Evolutionary conservation across 306 rosid genomes (phyloP).

Genomic region (Glycine tomentella): DNA sequence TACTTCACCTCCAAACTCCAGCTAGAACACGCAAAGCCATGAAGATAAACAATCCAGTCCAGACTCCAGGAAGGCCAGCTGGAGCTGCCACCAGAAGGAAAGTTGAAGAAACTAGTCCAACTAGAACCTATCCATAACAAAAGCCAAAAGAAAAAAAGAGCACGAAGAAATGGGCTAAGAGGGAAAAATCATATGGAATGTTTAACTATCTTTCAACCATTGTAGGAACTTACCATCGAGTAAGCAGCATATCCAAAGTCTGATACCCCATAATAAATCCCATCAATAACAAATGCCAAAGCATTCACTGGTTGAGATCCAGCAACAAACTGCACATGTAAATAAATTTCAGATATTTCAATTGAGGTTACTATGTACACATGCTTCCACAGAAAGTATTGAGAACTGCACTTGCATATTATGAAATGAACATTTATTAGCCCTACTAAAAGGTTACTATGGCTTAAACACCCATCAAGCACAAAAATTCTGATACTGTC

Average conservation of each 20-base stretch:
- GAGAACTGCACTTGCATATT: background rate
- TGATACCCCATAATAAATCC: slow-evolving; percentile 93
- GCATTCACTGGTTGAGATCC: slow-evolving; percentile 97
- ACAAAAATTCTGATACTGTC: slow-evolving; percentile 5
- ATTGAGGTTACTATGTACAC: slow-evolving; percentile 33
- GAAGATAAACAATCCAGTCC: slow-evolving; percentile 91
- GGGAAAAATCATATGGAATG: slow-evolving; percentile 13
- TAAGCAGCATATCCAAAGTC: slow-evolving; percentile 92
- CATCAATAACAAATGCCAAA: slow-evolving; percentile 91
- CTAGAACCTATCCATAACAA: slow-evolving; percentile 61
- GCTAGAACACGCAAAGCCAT: slow-evolving; percentile 84
- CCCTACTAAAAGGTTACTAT: background rate
- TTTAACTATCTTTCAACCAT: slow-evolving; percentile 18
- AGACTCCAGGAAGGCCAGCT: slow-evolving; percentile 87
- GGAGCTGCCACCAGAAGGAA: slow-evolving; percentile 78
- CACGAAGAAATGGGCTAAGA: slow-evolving; percentile 29
- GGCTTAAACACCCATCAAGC: slow-evolving; percentile 11
- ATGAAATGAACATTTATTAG: slow-evolving; percentile 30
- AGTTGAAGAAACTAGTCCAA: slow-evolving; percentile 71
- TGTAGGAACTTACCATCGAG: slow-evolving; percentile 73
- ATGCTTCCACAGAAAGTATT: slow-evolving; percentile 32
- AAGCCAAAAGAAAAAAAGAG: slow-evolving; percentile 20
- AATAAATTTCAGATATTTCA: slow-evolving; percentile 43
- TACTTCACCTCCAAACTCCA: slow-evolving; percentile 83
- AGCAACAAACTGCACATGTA: slow-evolving; percentile 77